phyloP scores from a whole-genome alignment of 2,329 filamentous ascomycete genomes.

The Cladobotryum protrusum region DNA sequence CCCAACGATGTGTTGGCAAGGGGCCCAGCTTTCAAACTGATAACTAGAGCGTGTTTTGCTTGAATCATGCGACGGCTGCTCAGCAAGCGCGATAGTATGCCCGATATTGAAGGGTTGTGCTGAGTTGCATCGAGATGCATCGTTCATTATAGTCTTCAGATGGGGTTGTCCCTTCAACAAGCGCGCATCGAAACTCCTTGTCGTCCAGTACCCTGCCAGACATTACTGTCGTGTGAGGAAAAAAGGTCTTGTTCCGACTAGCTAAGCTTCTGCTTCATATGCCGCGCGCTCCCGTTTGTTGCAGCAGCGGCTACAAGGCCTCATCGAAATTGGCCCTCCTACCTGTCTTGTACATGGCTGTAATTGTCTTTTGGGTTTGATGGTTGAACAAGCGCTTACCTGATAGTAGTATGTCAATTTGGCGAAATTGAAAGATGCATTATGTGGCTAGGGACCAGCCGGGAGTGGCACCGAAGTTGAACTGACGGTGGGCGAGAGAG shows the following conservation, averaged over 20 bases:
- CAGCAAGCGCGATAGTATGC: too few species aligned
- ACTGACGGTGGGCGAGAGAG: not conserved
- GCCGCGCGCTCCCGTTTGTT: constrained; percentile 4
- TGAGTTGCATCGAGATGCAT: not conserved
- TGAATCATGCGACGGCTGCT: too few species aligned
- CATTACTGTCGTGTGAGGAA: not conserved
- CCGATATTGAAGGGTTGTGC: too few species aligned
- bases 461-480: not conserved
- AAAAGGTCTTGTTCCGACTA: not conserved
- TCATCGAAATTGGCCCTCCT: not conserved
- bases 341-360: too few species aligned
- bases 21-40: too few species aligned
- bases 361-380: too few species aligned
- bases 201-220: not conserved
- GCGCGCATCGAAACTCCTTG: constrained; percentile 6
- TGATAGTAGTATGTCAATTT: too few species aligned
- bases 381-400: too few species aligned
- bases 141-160: not conserved
- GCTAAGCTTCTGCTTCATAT: not conserved
- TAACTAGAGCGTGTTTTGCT: too few species aligned
- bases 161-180: constrained; percentile 3
- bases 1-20: too few species aligned
- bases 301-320: not conserved
- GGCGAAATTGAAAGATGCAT: too few species aligned
- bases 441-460: not conserved